Evolutionary conservation across 2,329 filamentous ascomycete species (phyloP), one percentile per base, ranked within the genome.

Genomic region (Verticillium klebahnii): DNA sequence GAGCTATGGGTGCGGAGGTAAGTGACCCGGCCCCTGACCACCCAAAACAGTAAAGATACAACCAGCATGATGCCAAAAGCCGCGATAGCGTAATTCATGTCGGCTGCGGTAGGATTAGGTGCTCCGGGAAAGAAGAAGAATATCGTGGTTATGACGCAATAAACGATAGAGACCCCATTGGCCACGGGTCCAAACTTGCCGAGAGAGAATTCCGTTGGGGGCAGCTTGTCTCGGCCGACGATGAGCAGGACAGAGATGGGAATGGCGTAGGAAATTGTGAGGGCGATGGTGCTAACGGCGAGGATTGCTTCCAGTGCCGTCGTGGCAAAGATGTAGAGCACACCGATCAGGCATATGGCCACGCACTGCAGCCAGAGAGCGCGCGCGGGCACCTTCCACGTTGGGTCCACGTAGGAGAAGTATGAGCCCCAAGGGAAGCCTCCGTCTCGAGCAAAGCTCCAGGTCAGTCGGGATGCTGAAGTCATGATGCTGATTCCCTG

Each of bases 71-170:
- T 75, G 1, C 80, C 82, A 65, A 85, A 85, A 1, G 85, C 82
- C 1, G 79, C 82, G 65, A 85, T 84, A 6, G 83, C 82, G 67
- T 80, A 85, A 69, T 85, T 85, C 82, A 85, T 85, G 63, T 85
- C 80, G n/a, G 72, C 70, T 0, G 73, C 68, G 0, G 75, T 64
- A 0, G 82, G 82, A 62, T 77, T 77, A 0, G 82, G 82, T 0
- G 61, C 63, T 0, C 70, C 70, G 0, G 82, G 82, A 66, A 85
- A 85, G 68, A 85, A 81, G 76, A 84, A 85, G 70, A 85, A 84
- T 31, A 85, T 74, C 0, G 80, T 82, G 1, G 81, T 84, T 60
- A 84, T 69, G 58, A 69, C 70, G 67, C 82, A 84, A 69, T 84
- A 85, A 12, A 82, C 65, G 36, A 84, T 71, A 3, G 80, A 82